Conservation (phyloP, 345 rosid genomes). For the Crucihimalaya himalaica region DNA sequence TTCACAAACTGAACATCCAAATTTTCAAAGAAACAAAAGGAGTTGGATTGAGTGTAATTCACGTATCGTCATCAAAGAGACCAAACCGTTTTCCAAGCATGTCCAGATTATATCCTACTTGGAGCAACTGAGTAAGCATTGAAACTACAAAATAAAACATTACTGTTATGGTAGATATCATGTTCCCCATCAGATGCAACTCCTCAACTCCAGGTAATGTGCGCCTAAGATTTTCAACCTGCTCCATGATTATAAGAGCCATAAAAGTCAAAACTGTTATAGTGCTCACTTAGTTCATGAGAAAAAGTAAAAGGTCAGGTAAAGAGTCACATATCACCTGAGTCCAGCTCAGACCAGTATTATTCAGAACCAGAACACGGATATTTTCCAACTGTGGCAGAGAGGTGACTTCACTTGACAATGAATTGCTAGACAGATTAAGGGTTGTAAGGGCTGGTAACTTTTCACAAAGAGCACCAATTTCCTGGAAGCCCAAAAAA, state of each 20-base stretch:
- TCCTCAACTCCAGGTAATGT: constrained; percentile 79
- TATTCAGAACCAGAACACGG: constrained; percentile 73
- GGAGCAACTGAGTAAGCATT: constrained; percentile 11
- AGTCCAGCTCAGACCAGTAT: constrained; percentile 67
- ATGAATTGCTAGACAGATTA: constrained; percentile 68
- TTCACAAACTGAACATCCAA: not conserved
- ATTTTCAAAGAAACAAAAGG: not conserved
- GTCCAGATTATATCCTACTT: constrained; percentile 1
- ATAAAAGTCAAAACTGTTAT: constrained; percentile 5
- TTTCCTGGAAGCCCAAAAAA: constrained; percentile 54
- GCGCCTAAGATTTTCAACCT: constrained; percentile 71
- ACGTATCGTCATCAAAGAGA: not conserved
- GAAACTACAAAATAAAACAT: constrained; percentile 6
- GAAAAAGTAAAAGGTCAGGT: not conserved
- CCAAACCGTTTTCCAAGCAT: constrained; percentile 4
- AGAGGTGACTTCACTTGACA: constrained; percentile 48
- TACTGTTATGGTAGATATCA: constrained; percentile 60
- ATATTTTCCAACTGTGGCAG: constrained; percentile 59
- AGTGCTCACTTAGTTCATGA: not conserved
- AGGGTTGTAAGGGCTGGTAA: constrained; percentile 63
- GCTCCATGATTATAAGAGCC: constrained; percentile 24
- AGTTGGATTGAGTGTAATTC: not conserved
- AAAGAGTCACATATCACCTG: constrained; percentile 51
- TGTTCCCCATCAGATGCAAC: constrained; percentile 89
- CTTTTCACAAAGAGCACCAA: constrained; percentile 68